Evolutionary conservation across 345 rosid species (phyloP), one percentile per base, ranked within the genome.

Genomic region (Citrus maxima): DNA sequence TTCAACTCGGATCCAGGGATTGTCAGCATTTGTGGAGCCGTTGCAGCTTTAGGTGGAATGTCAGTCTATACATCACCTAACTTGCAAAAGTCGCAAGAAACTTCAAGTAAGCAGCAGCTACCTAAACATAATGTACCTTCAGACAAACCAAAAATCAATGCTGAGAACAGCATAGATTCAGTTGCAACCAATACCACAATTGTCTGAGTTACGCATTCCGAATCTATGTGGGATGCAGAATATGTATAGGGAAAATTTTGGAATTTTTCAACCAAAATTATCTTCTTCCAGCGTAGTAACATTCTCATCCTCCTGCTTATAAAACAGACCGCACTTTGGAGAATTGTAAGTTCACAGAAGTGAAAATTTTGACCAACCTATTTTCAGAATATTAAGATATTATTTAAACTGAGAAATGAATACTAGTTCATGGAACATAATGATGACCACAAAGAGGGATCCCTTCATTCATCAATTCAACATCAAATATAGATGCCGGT

Each of bases 31-130:
- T 88, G 91, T 28, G 97, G 99, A 6, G 97, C 97, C 1, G 72
- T 88, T 27, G 81, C 86, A 24, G 98, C 99, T 76, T 89, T 96
- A 0, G 69, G 80, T 5, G 99, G 99, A 25, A 94, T 94, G 99
- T 73, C 96, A 3, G 85, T 87, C 58, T 95, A 93, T 81, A 88
- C 97, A 7, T 87, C 90, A 46, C 92, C 91, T 3, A 93, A 86
- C 81, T 73, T 90, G 80, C 85, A 86, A 46, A 86, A 83, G n/a
- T 60, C 89, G 3, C 61, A 25, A 3, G 91, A 85, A 65, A 79
- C 67, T 67, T 80, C 80, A 38, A 81, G 18, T 51, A 88, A 78
- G 82, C 96, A 80, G 82, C 96, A 80, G 80, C 82, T 85, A 40
- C 87, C 88, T 5, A 87, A 74, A 77, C 91, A 82, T 74, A 68